phyloP scores from a whole-genome alignment of 2,329 filamentous ascomycete species.

The Fusarium humuli region DNA sequence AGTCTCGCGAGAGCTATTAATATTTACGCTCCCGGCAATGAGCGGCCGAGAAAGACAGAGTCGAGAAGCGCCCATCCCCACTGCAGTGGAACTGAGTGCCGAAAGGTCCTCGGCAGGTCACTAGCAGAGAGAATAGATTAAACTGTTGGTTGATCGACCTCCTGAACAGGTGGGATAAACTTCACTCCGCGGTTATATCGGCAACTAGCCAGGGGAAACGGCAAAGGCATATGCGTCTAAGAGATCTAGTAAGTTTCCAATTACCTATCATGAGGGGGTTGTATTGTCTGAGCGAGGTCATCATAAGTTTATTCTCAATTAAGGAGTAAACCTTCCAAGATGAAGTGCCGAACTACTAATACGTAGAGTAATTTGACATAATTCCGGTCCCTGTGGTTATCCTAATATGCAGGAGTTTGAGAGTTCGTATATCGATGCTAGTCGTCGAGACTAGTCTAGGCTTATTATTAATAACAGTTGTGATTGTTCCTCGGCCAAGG shows the following conservation, averaged over 20 bases:
- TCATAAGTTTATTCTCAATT: not conserved
- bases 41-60: constrained; percentile 23
- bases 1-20: constrained; percentile 14
- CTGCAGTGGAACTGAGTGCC: constrained; percentile 11
- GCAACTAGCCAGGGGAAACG: constrained; percentile 15
- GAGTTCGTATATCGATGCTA: constrained; percentile 12
- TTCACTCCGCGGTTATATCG: constrained; percentile 23
- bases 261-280: not conserved
- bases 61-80: constrained; percentile 21
- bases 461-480: too few species aligned
- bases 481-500: constrained; percentile 5
- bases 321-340: not conserved
- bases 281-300: not conserved
- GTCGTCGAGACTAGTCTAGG: not conserved
- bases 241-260: constrained; percentile 3
- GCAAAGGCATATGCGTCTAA: constrained; percentile 4
- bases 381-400: constrained; percentile 9
- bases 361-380: constrained; percentile 7
- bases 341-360: not conserved
- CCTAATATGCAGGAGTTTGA: not conserved
- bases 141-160: constrained; percentile 14
- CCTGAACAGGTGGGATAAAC: constrained; percentile 19
- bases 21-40: constrained; percentile 9
- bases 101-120: constrained; percentile 5
- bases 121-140: not conserved